A percentile compares a stretch with the other conserved stretches of the same genome.
Conservation (phyloP, 176 grass and related monocot genomes). For the Pontederia crassipes region DNA sequence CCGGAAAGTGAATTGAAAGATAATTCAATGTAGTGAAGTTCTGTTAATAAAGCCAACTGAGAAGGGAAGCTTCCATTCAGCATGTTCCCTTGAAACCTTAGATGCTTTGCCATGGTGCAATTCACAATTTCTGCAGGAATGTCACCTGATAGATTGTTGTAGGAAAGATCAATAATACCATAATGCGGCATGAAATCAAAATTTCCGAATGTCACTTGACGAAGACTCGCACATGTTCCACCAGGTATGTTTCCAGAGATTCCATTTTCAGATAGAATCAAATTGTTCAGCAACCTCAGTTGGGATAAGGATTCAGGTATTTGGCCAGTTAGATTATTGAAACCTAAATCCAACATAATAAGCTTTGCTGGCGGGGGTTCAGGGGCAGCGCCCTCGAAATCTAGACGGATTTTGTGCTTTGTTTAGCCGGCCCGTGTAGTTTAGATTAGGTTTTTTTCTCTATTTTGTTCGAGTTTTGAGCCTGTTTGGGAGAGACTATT, state of each 20-base stretch:
- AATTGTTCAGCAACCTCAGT: conserved; percentile 61
- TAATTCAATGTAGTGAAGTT: conserved; percentile 59
- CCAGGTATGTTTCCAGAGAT: conserved; percentile 61
- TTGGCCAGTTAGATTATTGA: conserved; percentile 53
- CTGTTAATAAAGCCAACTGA: conserved; percentile 60
- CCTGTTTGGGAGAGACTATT: no score
- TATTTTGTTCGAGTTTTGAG: no score
- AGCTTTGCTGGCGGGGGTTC: no score
- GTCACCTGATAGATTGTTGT: conserved; percentile 56
- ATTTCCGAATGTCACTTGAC: conserved; percentile 46
- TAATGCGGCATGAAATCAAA: conserved; percentile 88
- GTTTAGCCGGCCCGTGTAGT: no score
- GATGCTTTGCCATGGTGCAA: conserved; percentile 44
- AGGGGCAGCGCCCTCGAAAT: no score
- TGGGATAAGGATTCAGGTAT: conserved; percentile 62
- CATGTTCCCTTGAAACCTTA: conserved; percentile 68
- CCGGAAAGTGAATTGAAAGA: conserved; percentile 64
- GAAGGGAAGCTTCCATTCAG: conserved; percentile 62
- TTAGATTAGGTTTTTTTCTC: no score
- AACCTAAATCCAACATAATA: conserved; percentile 64
- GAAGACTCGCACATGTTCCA: conserved; percentile 62
- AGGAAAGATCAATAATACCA: conserved; percentile 79
- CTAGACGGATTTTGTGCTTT: no score
- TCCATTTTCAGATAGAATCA: conserved; percentile 74
- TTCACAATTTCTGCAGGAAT: conserved; percentile 62